Base-by-base conservation (phyloP, 2,329 filamentous ascomycete species). In the Helotiales sp. region DNA sequence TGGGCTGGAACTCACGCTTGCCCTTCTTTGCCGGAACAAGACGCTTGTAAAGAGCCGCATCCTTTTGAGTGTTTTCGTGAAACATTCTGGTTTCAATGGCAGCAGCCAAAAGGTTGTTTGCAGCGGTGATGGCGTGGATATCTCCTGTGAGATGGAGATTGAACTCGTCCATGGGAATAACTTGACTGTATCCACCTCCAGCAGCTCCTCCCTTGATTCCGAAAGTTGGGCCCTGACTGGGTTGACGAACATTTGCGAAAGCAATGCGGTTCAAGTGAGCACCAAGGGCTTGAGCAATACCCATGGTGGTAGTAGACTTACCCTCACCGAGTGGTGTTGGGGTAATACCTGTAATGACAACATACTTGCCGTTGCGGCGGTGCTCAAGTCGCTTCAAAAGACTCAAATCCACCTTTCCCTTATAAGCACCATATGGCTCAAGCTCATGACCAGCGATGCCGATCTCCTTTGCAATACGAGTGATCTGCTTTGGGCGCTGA, bases 81-180 rank as follows among this genome's bases (percentile, higher is more conserved):
- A 97, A 99, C 82, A 99, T 98, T 74, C 96, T 91, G 1, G 96
- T 98, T 78, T 99, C 96, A 70, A 99, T 96, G 40, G 96, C 96
- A 63, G 96, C 96, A 52, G 96, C 95, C 50, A 99, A 87, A 66
- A 99, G 85, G 81, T 99, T 99, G 86, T 98, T 99, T 43, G 96
- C 96, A 30, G 95, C 95, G 62, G 93, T 93, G 76, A 99, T 96
- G 72, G 96, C 96, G 79, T 99, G 96, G 65, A 99, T 98, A 78
- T 99, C 96, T 75, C 96, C 96, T 64, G 96, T 99, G 76, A 99
- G 83, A 80, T 99, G 96, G 77, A 99, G 84, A 82, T 99, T 99
- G 85, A 99, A 99, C 80, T 99, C 96, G 75, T 99, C 96, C 96
- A 99, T 99, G 67, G 96, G 96, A 75, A 99, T 98, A 77, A 99